Evolutionary conservation across 2,329 filamentous ascomycete species (phyloP).

Genomic region (Teratosphaeria epicoccoides): DNA sequence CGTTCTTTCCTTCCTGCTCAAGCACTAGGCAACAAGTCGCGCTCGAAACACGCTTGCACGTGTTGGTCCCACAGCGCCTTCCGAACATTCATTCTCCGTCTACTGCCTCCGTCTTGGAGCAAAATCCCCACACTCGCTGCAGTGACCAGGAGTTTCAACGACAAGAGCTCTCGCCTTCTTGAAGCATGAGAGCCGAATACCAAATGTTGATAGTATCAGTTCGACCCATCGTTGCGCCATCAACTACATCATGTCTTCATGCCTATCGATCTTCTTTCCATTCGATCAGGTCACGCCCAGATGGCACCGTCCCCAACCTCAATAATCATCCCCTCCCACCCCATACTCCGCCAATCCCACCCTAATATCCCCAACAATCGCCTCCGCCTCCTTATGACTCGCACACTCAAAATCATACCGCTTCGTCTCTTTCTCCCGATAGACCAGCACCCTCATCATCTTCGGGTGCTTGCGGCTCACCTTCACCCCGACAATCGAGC

Average conservation of each 20-base stretch:
- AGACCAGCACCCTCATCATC: constrained; percentile 70
- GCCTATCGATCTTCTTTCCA: background rate
- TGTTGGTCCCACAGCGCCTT: background rate
- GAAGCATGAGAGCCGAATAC: no score
- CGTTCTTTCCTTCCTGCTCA: background rate
- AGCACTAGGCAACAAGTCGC: background rate
- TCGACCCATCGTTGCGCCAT: background rate
- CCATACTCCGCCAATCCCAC: constrained; percentile 41
- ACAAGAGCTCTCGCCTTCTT: no score
- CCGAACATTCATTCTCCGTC: no score
- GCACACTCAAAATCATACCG: constrained; percentile 78
- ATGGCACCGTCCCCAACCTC: background rate
- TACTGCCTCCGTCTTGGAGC: no score
- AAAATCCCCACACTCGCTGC: no score
- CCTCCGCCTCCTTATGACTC: constrained; percentile 59
- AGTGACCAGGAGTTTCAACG: no score
- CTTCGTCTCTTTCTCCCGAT: constrained; percentile 65
- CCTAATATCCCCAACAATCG: constrained; percentile 69
- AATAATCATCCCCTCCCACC: constrained; percentile 8
- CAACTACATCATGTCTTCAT: background rate
- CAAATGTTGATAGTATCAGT: no score
- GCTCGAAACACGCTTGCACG: background rate
- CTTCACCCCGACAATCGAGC: constrained; percentile 71
- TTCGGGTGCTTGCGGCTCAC: constrained; percentile 69
- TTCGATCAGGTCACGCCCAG: background rate